Evolutionary conservation across 352 stramenopile genomes (phyloP).

Genomic region (Pelagophyceae sp.): DNA sequence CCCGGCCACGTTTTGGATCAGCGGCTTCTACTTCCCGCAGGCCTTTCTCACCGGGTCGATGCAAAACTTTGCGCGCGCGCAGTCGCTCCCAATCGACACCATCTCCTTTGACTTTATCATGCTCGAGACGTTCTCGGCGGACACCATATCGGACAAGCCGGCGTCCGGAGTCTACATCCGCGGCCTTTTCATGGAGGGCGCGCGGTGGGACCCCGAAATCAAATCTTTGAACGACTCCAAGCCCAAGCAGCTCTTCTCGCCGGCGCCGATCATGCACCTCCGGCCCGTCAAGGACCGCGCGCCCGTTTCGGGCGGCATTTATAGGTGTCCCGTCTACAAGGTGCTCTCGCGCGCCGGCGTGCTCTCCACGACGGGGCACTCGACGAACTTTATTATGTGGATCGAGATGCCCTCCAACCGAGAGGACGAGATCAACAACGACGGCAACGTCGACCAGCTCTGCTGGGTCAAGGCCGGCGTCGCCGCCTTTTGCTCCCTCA

Average conservation of each 20-base stretch:
- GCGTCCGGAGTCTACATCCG: constrained; percentile 74
- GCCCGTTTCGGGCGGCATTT: constrained; percentile 64
- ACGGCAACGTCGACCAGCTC: constrained; percentile 65
- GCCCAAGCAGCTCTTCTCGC: constrained; percentile 80
- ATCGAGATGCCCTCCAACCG: constrained; percentile 81
- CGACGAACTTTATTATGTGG: constrained; percentile 94
- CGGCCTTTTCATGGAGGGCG: constrained; percentile 74
- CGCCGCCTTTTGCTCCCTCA: constrained; percentile 77
- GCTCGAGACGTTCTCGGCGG: constrained; percentile 33
- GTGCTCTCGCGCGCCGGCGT: constrained; percentile 80
- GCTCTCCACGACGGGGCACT: constrained; percentile 87
- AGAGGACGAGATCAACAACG: constrained; percentile 72
- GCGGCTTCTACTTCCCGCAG: constrained; percentile 89
- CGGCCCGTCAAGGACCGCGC: constrained; percentile 60
- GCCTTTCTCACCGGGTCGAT: constrained; percentile 84
- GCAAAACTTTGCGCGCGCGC: constrained; percentile 83
- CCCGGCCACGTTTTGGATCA: constrained; percentile 81
- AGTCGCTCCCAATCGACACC: constrained; percentile 77
- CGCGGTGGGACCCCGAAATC: constrained; percentile 58
- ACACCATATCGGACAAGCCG: constrained; percentile 31
- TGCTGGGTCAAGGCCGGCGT: constrained; percentile 81
- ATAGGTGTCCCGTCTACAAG: constrained; percentile 85
- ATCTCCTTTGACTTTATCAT: constrained; percentile 53
- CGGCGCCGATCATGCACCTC: constrained; percentile 77
- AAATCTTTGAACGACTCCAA: constrained; percentile 70